phyloP scores from a whole-genome alignment of 306 rosid species.

The Crotalaria pallida region DNA sequence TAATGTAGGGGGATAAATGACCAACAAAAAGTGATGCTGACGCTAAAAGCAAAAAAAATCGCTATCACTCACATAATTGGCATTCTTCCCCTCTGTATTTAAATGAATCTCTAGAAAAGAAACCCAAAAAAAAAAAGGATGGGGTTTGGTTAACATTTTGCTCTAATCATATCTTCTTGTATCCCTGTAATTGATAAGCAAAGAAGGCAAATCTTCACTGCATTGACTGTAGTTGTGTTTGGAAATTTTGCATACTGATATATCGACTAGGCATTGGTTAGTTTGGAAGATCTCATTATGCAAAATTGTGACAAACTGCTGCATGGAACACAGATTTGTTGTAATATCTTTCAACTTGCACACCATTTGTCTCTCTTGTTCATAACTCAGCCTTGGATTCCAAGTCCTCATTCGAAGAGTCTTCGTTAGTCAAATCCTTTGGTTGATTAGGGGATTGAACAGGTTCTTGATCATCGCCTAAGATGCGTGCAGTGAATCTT shows the following conservation, averaged over 20 bases:
- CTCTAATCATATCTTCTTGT: slow-evolving; percentile 14
- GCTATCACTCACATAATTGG: neutral
- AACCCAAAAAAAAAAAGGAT: too few relatives aligned
- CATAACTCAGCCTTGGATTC: slow-evolving; percentile 86
- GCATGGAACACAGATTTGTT: neutral
- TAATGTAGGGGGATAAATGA: too few relatives aligned
- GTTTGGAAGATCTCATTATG: slow-evolving; percentile 7
- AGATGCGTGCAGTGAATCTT: slow-evolving; percentile 67
- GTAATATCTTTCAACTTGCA: neutral
- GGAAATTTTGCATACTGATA: slow-evolving; percentile 15
- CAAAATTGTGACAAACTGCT: neutral
- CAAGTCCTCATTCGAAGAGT: slow-evolving; percentile 32
- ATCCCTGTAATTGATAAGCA: slow-evolving; percentile 5
- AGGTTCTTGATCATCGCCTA: slow-evolving; percentile 66
- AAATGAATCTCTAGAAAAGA: neutral
- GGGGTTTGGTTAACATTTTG: neutral
- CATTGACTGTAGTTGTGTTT: slow-evolving; percentile 9
- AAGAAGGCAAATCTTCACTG: slow-evolving; percentile 23
- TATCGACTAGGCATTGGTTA: neutral
- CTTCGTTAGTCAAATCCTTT: slow-evolving; percentile 19
- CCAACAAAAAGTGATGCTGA: too few relatives aligned
- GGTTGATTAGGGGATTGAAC: slow-evolving; percentile 30
- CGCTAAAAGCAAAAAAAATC: too few relatives aligned
- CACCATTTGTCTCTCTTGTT: slow-evolving; percentile 8
- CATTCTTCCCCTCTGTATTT: neutral